Conservation (phyloP, 805 yeast species). For the Wickerhamomyces alni region DNA sequence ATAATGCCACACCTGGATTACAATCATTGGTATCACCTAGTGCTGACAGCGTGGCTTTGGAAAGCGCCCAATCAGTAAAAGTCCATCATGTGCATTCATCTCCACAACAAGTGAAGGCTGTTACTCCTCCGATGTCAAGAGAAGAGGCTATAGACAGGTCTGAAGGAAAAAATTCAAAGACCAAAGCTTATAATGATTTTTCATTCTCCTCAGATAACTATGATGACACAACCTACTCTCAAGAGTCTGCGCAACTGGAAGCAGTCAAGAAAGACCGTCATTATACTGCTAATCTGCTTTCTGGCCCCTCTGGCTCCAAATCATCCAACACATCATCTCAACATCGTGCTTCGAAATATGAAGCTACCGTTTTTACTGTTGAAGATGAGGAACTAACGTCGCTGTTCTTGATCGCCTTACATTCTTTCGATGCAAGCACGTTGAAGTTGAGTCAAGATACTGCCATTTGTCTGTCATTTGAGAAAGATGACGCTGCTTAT, state of each 20-base stretch:
- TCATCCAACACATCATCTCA: too few species aligned
- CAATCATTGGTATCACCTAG: conserved; percentile 1
- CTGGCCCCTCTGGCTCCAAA: too few species aligned
- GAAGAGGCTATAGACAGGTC: too few species aligned
- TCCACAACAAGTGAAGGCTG: background rate
- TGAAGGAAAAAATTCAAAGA: too few species aligned
- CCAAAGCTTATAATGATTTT: conserved; percentile 2
- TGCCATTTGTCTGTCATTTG: conserved; percentile 68
- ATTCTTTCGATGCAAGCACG: conserved; percentile 51
- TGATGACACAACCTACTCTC: conserved; percentile 16
- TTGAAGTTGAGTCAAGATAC: conserved; percentile 61
- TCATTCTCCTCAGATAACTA: conserved; percentile 8
- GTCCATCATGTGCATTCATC: background rate
- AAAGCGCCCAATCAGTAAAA: conserved; percentile 2
- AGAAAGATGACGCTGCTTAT: conserved; percentile 64
- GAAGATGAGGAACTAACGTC: conserved; percentile 42
- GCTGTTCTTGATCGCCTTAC: conserved; percentile 51
- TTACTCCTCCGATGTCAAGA: background rate
- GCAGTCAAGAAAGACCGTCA: conserved; percentile 60
- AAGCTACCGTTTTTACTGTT: background rate
- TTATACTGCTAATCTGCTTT: conserved; percentile 42
- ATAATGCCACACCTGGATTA: conserved; percentile 15
- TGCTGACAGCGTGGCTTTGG: background rate
- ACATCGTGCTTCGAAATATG: too few species aligned
- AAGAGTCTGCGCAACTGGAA: conserved; percentile 32